These are phyloP conservation scores for Jatropha curcas DNA, from an alignment of 345 rosid species.

Conservation along the genomic window DNA sequence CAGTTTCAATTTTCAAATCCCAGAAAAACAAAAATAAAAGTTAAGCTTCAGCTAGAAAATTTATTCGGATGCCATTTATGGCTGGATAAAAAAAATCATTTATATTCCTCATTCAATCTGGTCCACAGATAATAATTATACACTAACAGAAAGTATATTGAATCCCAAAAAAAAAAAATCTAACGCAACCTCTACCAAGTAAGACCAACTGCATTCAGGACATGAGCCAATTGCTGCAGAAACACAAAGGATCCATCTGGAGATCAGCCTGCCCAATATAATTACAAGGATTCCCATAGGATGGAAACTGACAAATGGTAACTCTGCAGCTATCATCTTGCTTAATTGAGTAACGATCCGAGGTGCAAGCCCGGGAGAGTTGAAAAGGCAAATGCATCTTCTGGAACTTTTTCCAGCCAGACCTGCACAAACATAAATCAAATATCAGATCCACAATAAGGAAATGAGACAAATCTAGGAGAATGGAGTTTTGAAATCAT, in stretches of 20 bases:
- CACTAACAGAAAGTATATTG: too few species aligned
- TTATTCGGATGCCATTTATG: too few species aligned
- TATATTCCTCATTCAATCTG: too few species aligned
- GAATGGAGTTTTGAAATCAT: conserved; percentile 16
- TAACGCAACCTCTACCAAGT: neutral
- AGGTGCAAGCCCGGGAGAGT: neutral
- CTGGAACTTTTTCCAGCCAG: neutral
- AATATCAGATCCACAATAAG: conserved; percentile 7
- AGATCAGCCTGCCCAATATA: neutral
- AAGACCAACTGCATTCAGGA: neutral
- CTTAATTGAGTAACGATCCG: neutral
- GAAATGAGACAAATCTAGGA: neutral
- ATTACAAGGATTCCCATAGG: neutral
- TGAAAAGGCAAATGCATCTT: neutral
- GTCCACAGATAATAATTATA: too few species aligned
- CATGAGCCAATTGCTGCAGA: neutral
- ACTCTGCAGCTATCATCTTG: neutral
- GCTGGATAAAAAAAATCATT: too few species aligned
- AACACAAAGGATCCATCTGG: too few species aligned
- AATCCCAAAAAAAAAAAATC: too few species aligned
- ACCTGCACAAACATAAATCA: neutral
- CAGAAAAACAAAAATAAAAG: too few species aligned
- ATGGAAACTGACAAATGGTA: neutral
- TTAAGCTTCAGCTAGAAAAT: too few species aligned
- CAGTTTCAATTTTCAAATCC: too few species aligned